These are phyloP conservation scores for Lactarius pseudohatsudake DNA, from an alignment of 768 basidiomycete genomes.

Conservation along the genomic window DNA sequence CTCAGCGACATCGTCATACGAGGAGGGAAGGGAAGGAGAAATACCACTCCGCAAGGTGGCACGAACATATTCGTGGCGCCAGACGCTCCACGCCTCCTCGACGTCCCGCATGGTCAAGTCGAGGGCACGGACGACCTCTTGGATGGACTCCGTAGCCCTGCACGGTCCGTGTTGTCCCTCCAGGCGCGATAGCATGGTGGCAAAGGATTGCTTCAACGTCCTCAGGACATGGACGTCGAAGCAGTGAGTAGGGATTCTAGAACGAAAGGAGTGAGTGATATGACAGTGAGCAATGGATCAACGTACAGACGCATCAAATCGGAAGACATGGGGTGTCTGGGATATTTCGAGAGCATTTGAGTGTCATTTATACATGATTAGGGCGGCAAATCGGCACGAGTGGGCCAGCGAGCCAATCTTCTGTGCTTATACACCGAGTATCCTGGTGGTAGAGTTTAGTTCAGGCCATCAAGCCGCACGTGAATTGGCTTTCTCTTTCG, in stretches of 20 bases:
- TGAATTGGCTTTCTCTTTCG: not conserved
- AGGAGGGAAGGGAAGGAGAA: not conserved
- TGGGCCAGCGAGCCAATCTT: not conserved
- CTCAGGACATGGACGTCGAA: constrained; percentile 15
- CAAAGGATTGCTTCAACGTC: not conserved
- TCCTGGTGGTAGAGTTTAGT: not conserved
- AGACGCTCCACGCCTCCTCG: constrained; percentile 4
- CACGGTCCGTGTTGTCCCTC: not conserved
- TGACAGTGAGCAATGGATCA: not conserved
- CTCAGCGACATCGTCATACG: too few relatives aligned
- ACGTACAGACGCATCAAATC: constrained; percentile 3
- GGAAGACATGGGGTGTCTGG: constrained; percentile 9
- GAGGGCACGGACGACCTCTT: constrained; percentile 6
- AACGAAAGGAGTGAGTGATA: not conserved
- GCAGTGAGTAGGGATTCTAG: constrained; percentile 1
- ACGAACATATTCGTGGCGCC: constrained; percentile 8
- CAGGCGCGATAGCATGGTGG: not conserved
- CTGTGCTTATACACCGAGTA: not conserved
- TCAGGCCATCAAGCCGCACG: not conserved
- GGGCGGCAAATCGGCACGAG: not conserved
- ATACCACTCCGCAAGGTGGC: not conserved
- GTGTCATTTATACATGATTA: not conserved
- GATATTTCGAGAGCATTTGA: not conserved
- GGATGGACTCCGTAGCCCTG: not conserved
- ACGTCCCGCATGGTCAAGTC: constrained; percentile 8